Evolutionary conservation across 176 grass and related monocot genomes (phyloP), one percentile per base, ranked within the genome.

Genomic region (Carex scoparia): DNA sequence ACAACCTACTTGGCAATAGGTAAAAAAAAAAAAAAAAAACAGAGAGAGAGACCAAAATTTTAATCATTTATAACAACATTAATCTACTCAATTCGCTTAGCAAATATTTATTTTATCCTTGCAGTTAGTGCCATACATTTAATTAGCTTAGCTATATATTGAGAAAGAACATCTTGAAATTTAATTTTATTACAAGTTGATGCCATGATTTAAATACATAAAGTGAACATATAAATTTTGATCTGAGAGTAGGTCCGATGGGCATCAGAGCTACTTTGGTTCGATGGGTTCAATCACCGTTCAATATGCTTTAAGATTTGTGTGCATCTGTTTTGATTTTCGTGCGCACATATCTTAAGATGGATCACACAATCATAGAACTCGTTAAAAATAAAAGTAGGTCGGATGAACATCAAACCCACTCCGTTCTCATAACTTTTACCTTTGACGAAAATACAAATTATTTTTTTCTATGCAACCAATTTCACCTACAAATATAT

Each of bases 1-100:
- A 90, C 85, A 87, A 87, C 68, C 80, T 90, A 28, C 69, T 90
- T 8, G 88, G 88, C 49, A 90, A 90, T 60, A 90, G 72, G 88
- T 84, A 32, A 72, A 46, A 11, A 5, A 37, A 19, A 32, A 51
- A 18, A 66, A 32, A 72, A 46, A 7, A 5, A 38, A 19, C 32
- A 51, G 28, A 66, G 6, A 23, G 23, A 23, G 23, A 23, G 23
- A 23, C 23, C 0, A 59, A 16, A 49, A 51, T 5, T 38, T 79
- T 69, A 42, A 55, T 31, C 11, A 55, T 54, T 14, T 76, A 55
- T 76, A 7, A 55, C 10, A 14, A 14, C 7, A 13, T 27, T 14
- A 23, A 23, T 23, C 23, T 70, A 15, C 67, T 51, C 10, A 51
- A 70, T 70, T 33, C 31, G 10, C 10, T 10, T 42, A 70, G 12